Evolutionary conservation across 176 grass and related monocot genomes (phyloP).

Genomic region (Musa itinerans): DNA sequence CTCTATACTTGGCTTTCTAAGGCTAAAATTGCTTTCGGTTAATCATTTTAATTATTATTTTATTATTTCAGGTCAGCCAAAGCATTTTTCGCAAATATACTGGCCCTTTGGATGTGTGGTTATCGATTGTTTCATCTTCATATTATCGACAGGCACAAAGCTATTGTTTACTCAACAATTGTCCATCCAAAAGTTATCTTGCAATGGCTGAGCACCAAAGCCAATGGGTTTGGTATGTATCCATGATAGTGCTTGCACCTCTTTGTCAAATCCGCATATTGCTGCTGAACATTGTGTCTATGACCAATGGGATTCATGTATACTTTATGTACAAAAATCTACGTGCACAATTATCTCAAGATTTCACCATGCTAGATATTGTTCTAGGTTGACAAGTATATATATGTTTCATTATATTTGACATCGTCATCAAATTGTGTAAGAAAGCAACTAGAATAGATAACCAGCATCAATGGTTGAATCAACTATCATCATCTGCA

Average conservation of each 20-base stretch:
- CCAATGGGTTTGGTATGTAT: slow-evolving; percentile 72
- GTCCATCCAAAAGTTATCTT: slow-evolving; percentile 34
- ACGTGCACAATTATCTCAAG: no score
- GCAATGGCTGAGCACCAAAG: slow-evolving; percentile 63
- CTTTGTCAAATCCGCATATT: not conserved
- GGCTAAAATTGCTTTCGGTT: not conserved
- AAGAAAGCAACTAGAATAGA: no score
- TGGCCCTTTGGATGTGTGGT: slow-evolving; percentile 57
- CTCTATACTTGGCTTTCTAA: not conserved
- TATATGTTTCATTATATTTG: no score
- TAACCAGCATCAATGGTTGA: no score
- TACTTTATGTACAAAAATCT: not conserved
- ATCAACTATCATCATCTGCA: no score
- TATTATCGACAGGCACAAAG: slow-evolving; percentile 21
- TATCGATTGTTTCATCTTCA: slow-evolving; percentile 27
- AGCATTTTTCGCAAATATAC: slow-evolving; percentile 61
- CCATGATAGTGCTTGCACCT: not conserved
- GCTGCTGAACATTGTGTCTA: not conserved
- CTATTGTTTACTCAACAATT: slow-evolving; percentile 43
- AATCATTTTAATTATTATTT: slow-evolving; percentile 8
- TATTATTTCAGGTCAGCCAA: slow-evolving; percentile 35
- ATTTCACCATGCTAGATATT: no score
- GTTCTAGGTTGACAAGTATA: no score
- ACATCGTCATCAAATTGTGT: no score
- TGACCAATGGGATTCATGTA: not conserved